Percentiles rank a stretch among this genome's conserved stretches.
Conservation (phyloP, 768 basidiomycete species). For the Tricholoma hemisulphureum region DNA sequence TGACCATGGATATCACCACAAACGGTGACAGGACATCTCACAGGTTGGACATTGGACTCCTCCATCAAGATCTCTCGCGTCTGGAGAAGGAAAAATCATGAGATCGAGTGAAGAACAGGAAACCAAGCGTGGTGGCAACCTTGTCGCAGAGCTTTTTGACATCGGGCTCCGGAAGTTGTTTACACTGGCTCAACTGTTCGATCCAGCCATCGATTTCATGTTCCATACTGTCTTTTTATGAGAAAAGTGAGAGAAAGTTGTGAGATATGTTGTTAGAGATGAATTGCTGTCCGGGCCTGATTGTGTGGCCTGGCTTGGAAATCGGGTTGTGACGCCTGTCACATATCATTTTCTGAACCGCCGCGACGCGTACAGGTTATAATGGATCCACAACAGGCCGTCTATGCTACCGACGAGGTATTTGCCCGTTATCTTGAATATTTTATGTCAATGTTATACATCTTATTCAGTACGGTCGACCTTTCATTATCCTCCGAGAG, state of each 20-base stretch:
- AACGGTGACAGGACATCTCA: slow-evolving; percentile 97
- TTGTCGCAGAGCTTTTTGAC: slow-evolving; percentile 99
- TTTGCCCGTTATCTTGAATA: not conserved
- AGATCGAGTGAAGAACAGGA: slow-evolving; percentile 18
- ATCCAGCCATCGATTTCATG: slow-evolving; percentile 97
- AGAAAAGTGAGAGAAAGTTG: slow-evolving; percentile 27
- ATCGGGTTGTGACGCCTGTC: slow-evolving; percentile 37
- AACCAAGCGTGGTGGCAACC: slow-evolving; percentile 44
- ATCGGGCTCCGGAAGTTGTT: slow-evolving; percentile 91
- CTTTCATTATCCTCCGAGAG: slow-evolving; percentile 96
- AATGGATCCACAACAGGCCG: slow-evolving; percentile 57
- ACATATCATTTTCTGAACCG: slow-evolving; percentile 29
- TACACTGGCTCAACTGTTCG: slow-evolving; percentile 93
- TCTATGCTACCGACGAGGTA: slow-evolving; percentile 88
- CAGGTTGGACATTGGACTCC: slow-evolving; percentile 98
- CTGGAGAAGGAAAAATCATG: slow-evolving; percentile 41
- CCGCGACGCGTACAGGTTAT: slow-evolving; percentile 31
- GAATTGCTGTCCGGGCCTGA: slow-evolving; percentile 33
- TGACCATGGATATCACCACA: slow-evolving; percentile 99
- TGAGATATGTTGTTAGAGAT: slow-evolving; percentile 32
- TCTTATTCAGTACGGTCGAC: slow-evolving; percentile 81
- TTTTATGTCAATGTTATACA: slow-evolving; percentile 8
- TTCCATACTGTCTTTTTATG: slow-evolving; percentile 44
- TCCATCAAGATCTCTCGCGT: slow-evolving; percentile 98
- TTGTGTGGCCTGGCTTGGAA: slow-evolving; percentile 18